Base-by-base conservation (phyloP, 1,284 basidiomycete genomes). In the Sanghuangporus weigelae region DNA sequence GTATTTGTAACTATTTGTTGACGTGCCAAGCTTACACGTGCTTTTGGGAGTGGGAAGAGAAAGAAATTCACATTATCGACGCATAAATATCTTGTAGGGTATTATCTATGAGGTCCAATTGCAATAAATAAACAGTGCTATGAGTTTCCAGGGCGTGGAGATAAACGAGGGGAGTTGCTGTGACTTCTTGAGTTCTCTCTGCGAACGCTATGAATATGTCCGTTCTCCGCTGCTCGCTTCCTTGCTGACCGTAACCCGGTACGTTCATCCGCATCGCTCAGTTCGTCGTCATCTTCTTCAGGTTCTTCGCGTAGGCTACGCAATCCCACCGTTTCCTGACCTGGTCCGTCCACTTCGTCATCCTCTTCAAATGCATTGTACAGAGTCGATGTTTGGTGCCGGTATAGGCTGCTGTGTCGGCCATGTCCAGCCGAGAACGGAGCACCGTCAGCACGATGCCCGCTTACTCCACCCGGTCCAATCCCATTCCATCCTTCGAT, bases 401-500 rank as follows among this genome's bases (percentile, higher is more conserved):
- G 82, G 69, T 87, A 87, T 23, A 87, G 74, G 40, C 85, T 86
- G 56, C 74, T 74, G 55, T 80, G 73, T 55, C 81, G 74, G 23
- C 77, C 78, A 69, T 83, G 79, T 3, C 70, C 69, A 23, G 70
- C 74, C 67, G 76, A 69, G 50, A 69, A 77, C 66, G 68, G 74
- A 64, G 69, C 69, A 64, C 68, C 73, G 69, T 74, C 75, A 35
- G 73, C 54, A 55, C 71, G 69, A 66, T 74, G 74, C 11, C 68
- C 57, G 65, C 6, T 31, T 16, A 58, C 26, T 68, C 63, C 75
- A 77, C 50, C 70, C 78, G 69, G 19, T 66, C 71, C 7, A 78
- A 73, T 26, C 26, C 81, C 84, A 65, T 76, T 79, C 89, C 90
- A 91, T 0, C 84, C 85, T 66, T 92, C 90, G 53, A 89, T 74